Evolutionary conservation across 148 eudicot species (phyloP).

Genomic region (Cornus controversa): DNA sequence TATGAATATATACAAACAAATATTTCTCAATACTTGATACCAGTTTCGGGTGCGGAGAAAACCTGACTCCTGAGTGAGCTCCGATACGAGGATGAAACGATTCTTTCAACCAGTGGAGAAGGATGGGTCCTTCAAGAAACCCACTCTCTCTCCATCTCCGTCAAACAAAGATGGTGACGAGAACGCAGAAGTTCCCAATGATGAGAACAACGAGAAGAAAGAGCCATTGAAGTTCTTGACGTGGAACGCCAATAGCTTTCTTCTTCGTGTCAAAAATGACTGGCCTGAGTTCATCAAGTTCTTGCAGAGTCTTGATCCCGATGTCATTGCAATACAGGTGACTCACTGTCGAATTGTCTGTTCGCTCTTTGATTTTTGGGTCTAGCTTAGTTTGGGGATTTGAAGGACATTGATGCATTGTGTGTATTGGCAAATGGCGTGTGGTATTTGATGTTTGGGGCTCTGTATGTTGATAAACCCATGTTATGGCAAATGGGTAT

Average conservation of each 20-base stretch:
- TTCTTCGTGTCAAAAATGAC: conserved; percentile 81
- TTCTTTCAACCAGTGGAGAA: conserved; percentile 82
- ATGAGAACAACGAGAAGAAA: conserved; percentile 24
- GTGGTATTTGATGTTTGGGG: neutral
- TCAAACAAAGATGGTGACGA: conserved; percentile 14
- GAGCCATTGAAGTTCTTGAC: conserved; percentile 88
- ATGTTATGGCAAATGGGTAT: neutral
- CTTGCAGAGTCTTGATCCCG: conserved; percentile 66
- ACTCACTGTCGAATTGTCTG: neutral
- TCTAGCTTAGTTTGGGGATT: neutral
- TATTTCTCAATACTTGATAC: no score
- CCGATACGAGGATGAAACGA: conserved; percentile 51
- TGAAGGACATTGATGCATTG: neutral
- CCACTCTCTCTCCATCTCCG: conserved; percentile 41
- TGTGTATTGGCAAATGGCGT: conserved; percentile 1
- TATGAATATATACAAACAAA: no score
- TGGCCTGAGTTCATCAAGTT: conserved; percentile 77
- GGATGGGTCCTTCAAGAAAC: conserved; percentile 73
- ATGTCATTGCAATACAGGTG: conserved; percentile 92
- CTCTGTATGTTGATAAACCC: conserved; percentile 1
- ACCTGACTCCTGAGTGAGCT: neutral
- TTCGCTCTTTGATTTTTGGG: neutral
- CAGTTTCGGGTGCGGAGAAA: neutral
- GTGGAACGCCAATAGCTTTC: conserved; percentile 97
- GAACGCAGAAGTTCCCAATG: conserved; percentile 18